Evolutionary conservation across 768 basidiomycete species (phyloP).

Genomic region (Steccherinum ochraceum): DNA sequence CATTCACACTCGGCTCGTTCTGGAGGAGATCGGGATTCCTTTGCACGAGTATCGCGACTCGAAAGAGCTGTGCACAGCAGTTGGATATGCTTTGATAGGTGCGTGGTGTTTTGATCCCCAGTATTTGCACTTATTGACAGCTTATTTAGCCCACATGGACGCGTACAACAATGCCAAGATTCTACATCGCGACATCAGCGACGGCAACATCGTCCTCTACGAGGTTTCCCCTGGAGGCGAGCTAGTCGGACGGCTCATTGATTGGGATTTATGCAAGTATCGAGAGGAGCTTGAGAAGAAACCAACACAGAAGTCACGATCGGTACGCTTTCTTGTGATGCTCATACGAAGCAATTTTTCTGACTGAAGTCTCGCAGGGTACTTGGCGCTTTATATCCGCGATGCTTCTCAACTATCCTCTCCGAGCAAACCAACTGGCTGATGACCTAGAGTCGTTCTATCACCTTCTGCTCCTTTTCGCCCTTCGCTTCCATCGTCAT

Average conservation of each 20-base stretch:
- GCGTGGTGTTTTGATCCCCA: no score
- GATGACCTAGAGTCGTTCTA: conserved; percentile 2
- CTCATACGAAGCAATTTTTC: neutral
- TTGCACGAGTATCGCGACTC: conserved; percentile 1
- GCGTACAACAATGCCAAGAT: neutral
- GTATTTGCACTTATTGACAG: no score
- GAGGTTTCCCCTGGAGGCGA: neutral
- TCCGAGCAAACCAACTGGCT: neutral
- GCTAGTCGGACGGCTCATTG: neutral
- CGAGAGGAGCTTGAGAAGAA: neutral
- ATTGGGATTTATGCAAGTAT: conserved; percentile 4
- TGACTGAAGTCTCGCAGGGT: neutral
- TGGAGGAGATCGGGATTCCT: conserved; percentile 1
- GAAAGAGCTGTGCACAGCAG: no score
- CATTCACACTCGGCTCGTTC: conserved; percentile 2
- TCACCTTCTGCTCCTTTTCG: neutral
- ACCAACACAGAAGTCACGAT: neutral
- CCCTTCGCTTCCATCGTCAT: neutral
- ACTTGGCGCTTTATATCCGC: neutral
- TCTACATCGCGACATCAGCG: no score
- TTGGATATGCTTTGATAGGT: no score
- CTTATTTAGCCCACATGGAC: neutral
- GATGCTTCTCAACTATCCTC: neutral
- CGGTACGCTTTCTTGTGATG: neutral
- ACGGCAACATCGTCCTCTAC: no score